These are phyloP conservation scores for Candida stauntonica DNA, from an alignment of 805 yeast genomes.

Conservation along the genomic window DNA sequence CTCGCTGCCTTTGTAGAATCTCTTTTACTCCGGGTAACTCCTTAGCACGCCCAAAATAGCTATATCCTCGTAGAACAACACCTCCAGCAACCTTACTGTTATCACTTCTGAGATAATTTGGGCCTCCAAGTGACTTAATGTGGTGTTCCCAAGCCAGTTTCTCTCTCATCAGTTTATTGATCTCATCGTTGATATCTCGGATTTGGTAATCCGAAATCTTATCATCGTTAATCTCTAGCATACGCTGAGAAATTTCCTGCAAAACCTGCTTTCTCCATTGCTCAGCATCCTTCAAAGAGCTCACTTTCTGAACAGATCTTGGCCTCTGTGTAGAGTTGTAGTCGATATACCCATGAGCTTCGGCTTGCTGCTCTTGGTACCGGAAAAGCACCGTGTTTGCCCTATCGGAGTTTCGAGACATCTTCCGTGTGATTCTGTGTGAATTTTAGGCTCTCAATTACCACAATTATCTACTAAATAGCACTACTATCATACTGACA, in stretches of 20 bases:
- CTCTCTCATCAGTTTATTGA: constrained; percentile 65
- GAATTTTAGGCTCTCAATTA: too few species aligned
- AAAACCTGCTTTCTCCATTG: constrained; percentile 61
- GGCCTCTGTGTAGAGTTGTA: constrained; percentile 59
- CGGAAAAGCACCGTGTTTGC: constrained; percentile 68
- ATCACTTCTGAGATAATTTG: constrained; percentile 44
- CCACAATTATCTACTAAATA: too few species aligned
- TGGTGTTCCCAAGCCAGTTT: constrained; percentile 75
- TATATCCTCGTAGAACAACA: constrained; percentile 22
- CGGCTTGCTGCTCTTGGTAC: constrained; percentile 58
- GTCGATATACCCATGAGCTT: constrained; percentile 54
- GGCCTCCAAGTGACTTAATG: constrained; percentile 68
- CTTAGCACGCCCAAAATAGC: constrained; percentile 80
- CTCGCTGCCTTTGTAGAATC: constrained; percentile 34
- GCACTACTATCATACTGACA: too few species aligned
- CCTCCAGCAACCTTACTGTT: constrained; percentile 18
- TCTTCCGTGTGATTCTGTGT: too few species aligned
- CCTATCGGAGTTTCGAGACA: constrained; percentile 77
- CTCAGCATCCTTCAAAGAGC: constrained; percentile 59
- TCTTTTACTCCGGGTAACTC: constrained; percentile 71
- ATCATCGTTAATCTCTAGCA: constrained; percentile 61
- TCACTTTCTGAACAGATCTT: constrained; percentile 47
- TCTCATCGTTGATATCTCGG: constrained; percentile 68
- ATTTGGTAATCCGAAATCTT: constrained; percentile 55
- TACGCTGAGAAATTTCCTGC: constrained; percentile 56